Evolutionary conservation across 805 yeast species (phyloP).

Genomic region (Myxozyma neotropica): DNA sequence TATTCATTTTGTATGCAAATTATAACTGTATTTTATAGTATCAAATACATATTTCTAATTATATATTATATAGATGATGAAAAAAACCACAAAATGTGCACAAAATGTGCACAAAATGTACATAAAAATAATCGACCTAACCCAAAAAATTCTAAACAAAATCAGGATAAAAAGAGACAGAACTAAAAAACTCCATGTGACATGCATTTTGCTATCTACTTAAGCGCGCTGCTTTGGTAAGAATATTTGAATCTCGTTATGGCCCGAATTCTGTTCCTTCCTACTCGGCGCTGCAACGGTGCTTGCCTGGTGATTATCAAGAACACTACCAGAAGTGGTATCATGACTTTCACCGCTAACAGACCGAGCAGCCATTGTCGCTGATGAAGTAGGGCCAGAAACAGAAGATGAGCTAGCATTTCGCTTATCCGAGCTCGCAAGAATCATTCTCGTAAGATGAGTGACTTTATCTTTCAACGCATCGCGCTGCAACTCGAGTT

Average conservation of each 20-base stretch:
- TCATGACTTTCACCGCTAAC: too few relatives aligned
- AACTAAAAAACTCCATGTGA: neutral
- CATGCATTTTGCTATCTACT: neutral
- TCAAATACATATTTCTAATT: too few relatives aligned
- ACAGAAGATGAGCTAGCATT: conserved; percentile 2
- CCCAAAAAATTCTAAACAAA: neutral
- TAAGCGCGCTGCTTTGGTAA: conserved; percentile 6
- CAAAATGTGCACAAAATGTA: too few relatives aligned
- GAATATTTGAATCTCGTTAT: conserved; percentile 2
- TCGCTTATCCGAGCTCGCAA: conserved; percentile 9
- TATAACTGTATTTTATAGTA: too few relatives aligned
- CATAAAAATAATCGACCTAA: too few relatives aligned
- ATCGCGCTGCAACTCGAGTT: conserved; percentile 32
- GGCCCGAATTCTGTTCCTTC: neutral
- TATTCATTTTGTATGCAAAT: too few relatives aligned
- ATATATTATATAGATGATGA: too few relatives aligned
- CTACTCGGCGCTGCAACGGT: neutral
- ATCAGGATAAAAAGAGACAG: neutral
- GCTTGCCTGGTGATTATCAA: too few relatives aligned
- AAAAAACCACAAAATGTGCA: too few relatives aligned
- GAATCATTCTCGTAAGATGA: conserved; percentile 31
- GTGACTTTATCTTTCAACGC: conserved; percentile 31
- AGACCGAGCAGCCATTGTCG: neutral
- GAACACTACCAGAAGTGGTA: too few relatives aligned
- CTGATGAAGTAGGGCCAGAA: neutral